Base-by-base conservation (phyloP, 2,329 filamentous ascomycete genomes). In the Teratosphaeria viscida region DNA sequence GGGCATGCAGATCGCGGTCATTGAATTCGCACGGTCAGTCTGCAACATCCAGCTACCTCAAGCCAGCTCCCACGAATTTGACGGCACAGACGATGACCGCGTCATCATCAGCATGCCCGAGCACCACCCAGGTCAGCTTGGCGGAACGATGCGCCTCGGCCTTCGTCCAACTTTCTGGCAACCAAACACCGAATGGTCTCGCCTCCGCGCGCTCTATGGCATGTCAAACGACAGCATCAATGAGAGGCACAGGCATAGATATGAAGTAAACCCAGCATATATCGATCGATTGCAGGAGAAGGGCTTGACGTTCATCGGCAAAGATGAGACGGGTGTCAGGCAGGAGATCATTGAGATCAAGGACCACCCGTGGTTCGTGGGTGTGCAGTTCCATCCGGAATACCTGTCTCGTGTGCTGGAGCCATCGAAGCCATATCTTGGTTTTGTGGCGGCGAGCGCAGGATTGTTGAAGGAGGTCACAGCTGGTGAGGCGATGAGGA, bases 81-180 rank as follows among this genome's bases (percentile, higher is more conserved):
- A 82, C 72, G 79, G 27, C 79, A 70, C 77, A 2, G 82, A 85
- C n/a, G 77, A 84, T 55, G 79, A 91, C 70, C 84, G 83, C 29
- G 83, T 89, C 32, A 85, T 99, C 65, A 83, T 97, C 66, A 92
- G 88, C 76, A 99, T 97, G 94, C 92, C 92, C 1, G 92, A 96
- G 73, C 82, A 88, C 66, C 83, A 88, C 75, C 84, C 85, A 71
- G 81, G 79, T n/a, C 86, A 87, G 63, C 81, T 92, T 74, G 90
- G 91, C 58, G 91, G 88, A 23, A 95, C 89, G 1, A 95, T 95
- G 91, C 83, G 90, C 62, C 83, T 95, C 1, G 90, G 91, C 60
- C 81, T 85, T 27, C 85, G 88, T 27, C 80, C 86, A 14, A 89
- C 87, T 0, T 75, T 85, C 64, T 95, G 95, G 81, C 88, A 94